Conservation (phyloP, 768 basidiomycete species). For the Boletus patriciae region DNA sequence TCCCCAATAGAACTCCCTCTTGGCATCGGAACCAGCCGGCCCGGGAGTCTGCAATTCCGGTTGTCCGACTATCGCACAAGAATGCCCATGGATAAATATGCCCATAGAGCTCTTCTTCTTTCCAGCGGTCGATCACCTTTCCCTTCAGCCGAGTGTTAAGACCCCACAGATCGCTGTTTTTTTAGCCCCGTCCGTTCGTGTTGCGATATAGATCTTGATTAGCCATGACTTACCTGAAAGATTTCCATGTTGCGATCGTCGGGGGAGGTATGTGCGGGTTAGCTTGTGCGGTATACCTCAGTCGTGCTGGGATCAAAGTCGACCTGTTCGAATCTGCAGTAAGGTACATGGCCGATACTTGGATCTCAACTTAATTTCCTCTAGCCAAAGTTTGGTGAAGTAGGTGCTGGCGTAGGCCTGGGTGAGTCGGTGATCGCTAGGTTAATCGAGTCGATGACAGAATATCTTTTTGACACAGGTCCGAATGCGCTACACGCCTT, state of each 20-base stretch:
- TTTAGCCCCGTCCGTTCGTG: neutral
- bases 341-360: neutral
- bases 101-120: neutral
- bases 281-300: conserved; percentile 46
- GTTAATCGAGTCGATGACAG: neutral
- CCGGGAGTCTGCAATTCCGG: neutral
- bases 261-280: conserved; percentile 59
- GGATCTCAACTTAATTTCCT: neutral
- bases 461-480: conserved; percentile 30
- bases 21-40: neutral
- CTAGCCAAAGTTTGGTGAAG: conserved; percentile 49
- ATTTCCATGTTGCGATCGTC: conserved; percentile 51
- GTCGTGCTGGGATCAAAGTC: conserved; percentile 42
- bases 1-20: neutral
- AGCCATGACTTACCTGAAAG: conserved; percentile 26
- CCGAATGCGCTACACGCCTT: conserved; percentile 51
- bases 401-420: conserved; percentile 56
- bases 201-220: neutral
- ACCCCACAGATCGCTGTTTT: neutral
- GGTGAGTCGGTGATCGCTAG: conserved; percentile 31
- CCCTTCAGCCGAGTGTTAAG: neutral
- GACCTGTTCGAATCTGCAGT: conserved; percentile 57
- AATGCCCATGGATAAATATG: neutral
- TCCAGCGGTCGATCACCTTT: neutral
- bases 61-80: neutral